These are phyloP conservation scores for Cutaneotrichosporon curvatum DNA, from an alignment of 1,284 basidiomycete species.

Conservation along the genomic window DNA sequence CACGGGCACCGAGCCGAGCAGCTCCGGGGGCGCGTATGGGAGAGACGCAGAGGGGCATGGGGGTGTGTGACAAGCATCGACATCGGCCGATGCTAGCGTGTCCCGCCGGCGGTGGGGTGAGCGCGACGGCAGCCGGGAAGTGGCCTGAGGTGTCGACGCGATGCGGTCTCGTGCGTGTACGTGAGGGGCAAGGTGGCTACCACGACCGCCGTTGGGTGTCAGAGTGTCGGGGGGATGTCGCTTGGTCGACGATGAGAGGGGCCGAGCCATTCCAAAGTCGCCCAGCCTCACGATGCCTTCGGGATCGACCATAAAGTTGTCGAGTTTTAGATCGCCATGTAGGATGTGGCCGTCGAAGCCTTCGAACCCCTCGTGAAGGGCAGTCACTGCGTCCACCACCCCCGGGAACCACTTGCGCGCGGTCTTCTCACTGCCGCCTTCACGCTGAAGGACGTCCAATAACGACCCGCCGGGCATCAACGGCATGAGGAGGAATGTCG, in stretches of 20 bases:
- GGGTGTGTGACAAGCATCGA: not conserved
- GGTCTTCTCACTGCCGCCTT: constrained; percentile 55
- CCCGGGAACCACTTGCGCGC: constrained; percentile 84
- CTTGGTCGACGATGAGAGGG: not conserved
- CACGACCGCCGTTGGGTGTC: constrained; percentile 4
- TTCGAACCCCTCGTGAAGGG: constrained; percentile 62
- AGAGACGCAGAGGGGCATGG: constrained; percentile 72
- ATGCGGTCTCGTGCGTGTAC: not conserved
- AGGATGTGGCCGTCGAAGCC: constrained; percentile 59
- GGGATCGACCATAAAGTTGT: constrained; percentile 88
- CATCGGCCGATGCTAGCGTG: constrained; percentile 2
- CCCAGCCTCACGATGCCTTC: constrained; percentile 52
- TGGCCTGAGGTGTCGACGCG: not conserved
- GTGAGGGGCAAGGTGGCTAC: not conserved
- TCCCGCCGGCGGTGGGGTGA: constrained; percentile 11
- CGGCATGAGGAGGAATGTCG: constrained; percentile 77
- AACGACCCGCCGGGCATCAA: constrained; percentile 77
- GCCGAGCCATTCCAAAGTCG: constrained; percentile 45
- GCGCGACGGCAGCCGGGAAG: not conserved
- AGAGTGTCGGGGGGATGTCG: too few species aligned
- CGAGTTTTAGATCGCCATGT: constrained; percentile 91
- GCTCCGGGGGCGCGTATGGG: constrained; percentile 79
- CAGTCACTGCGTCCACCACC: constrained; percentile 75
- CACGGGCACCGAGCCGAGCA: constrained; percentile 52
- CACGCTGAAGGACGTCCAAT: constrained; percentile 69